These are phyloP conservation scores for Claviceps digitariae DNA, from an alignment of 2,329 filamentous ascomycete genomes.

Conservation along the genomic window DNA sequence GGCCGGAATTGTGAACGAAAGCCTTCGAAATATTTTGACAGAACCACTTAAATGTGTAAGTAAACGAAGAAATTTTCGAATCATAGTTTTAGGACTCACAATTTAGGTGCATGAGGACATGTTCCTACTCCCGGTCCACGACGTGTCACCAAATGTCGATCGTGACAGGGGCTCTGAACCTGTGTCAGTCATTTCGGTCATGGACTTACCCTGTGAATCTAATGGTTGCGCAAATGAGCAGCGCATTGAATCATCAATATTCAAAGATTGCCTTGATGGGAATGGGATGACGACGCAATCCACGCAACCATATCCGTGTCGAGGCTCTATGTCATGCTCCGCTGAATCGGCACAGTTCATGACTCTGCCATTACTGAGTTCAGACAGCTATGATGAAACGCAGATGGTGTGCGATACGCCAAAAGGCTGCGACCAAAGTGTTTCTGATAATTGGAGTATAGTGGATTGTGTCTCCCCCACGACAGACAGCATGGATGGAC, in stretches of 20 bases:
- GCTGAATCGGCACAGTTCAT: not conserved
- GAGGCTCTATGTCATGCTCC: not conserved
- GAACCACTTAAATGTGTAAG: not conserved
- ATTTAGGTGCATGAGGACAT: conserved; percentile 3
- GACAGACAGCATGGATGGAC: not conserved
- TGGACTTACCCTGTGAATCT: not conserved
- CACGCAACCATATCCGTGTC: not conserved
- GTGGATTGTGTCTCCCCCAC: not conserved
- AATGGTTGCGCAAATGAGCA: not conserved
- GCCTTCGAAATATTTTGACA: not conserved
- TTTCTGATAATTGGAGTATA: not conserved
- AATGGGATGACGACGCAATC: not conserved
- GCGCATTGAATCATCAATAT: not conserved
- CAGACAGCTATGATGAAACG: not conserved
- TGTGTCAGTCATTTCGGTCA: not conserved
- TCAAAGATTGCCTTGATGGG: too few species aligned
- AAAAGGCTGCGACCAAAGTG: not conserved
- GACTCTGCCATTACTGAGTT: not conserved
- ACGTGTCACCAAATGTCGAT: not conserved
- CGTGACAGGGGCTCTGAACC: not conserved
- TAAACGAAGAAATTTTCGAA: not conserved
- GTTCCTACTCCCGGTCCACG: not conserved
- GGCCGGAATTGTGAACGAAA: not conserved
- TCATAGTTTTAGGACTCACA: not conserved
- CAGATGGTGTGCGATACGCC: not conserved